Percentiles rank a stretch among this genome's conserved stretches.
Evolutionary conservation across 345 rosid species (phyloP).

Genomic region (Dimocarpus longan): DNA sequence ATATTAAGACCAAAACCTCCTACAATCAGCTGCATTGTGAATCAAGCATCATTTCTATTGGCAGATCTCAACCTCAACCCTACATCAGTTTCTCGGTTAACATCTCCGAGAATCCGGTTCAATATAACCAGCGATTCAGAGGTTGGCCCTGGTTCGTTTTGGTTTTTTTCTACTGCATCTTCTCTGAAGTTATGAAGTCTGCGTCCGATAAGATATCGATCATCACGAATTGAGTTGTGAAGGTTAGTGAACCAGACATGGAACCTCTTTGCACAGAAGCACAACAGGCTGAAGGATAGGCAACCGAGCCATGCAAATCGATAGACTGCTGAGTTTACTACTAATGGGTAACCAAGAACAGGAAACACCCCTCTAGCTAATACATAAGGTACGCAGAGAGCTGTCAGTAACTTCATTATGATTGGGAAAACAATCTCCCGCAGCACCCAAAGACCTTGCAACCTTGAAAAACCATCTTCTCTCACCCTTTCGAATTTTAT

Average conservation of each 20-base stretch:
- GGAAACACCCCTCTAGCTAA: slow-evolving; percentile 93
- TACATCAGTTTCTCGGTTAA: slow-evolving; percentile 49
- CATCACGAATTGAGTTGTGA: slow-evolving; percentile 96
- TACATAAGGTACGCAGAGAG: slow-evolving; percentile 92
- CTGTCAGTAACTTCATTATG: slow-evolving; percentile 92
- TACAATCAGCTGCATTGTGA: not conserved
- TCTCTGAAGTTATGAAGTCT: slow-evolving; percentile 93
- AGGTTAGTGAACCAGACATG: slow-evolving; percentile 98
- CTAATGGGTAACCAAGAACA: slow-evolving; percentile 84
- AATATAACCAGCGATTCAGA: slow-evolving; percentile 24
- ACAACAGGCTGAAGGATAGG: slow-evolving; percentile 67
- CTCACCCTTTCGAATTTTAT: slow-evolving; percentile 89
- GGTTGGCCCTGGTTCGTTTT: slow-evolving; percentile 26
- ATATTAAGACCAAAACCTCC: not conserved
- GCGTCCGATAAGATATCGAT: slow-evolving; percentile 90
- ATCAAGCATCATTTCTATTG: slow-evolving; percentile 39
- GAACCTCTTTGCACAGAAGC: slow-evolving; percentile 85
- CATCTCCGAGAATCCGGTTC: slow-evolving; percentile 37
- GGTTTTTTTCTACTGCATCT: slow-evolving; percentile 35
- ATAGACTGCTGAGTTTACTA: slow-evolving; percentile 93
- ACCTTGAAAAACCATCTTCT: slow-evolving; percentile 92
- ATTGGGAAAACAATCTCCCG: slow-evolving; percentile 89
- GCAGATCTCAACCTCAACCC: slow-evolving; percentile 67
- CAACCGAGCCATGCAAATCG: slow-evolving; percentile 98
- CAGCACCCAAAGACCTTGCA: slow-evolving; percentile 92